phyloP scores from a whole-genome alignment of 805 yeast species.

The Lipomyces yamadae region DNA sequence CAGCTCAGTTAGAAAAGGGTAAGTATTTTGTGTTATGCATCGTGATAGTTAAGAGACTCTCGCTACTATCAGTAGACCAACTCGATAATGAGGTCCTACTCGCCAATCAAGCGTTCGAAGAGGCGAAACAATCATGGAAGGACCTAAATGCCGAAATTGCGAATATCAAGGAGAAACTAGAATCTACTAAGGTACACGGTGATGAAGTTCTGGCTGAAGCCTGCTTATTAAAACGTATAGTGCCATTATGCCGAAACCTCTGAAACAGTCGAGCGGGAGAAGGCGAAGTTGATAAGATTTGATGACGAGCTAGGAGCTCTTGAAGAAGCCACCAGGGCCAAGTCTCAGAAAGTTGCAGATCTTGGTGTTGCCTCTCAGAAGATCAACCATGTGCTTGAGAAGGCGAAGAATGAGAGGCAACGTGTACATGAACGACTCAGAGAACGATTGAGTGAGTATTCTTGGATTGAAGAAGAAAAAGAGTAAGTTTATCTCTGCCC shows the following conservation, averaged over 20 bases:
- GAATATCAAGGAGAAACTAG: slow-evolving; percentile 31
- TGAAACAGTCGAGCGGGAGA: slow-evolving; percentile 45
- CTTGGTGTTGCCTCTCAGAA: slow-evolving; percentile 40
- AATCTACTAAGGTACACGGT: slow-evolving; percentile 15
- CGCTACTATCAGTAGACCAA: slow-evolving; percentile 57
- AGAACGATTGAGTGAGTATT: slow-evolving; percentile 59
- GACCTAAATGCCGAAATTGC: slow-evolving; percentile 38
- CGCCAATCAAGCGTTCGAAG: slow-evolving; percentile 24
- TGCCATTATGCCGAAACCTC: slow-evolving; percentile 18
- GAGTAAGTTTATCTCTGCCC: slow-evolving; percentile 40
- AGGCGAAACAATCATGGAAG: slow-evolving; percentile 29
- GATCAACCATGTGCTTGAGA: slow-evolving; percentile 42
- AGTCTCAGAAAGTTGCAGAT: slow-evolving; percentile 42
- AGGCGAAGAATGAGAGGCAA: slow-evolving; percentile 38
- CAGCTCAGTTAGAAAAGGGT: slow-evolving; percentile 61
- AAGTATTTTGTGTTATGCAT: background rate
- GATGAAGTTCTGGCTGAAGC: background rate
- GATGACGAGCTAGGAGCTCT: slow-evolving; percentile 74
- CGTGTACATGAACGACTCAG: slow-evolving; percentile 45
- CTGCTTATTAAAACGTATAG: slow-evolving; percentile 5
- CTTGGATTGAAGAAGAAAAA: slow-evolving; percentile 74
- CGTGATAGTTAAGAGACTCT: background rate
- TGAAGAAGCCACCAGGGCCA: slow-evolving; percentile 39
- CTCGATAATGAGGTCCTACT: slow-evolving; percentile 57
- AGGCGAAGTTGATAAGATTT: slow-evolving; percentile 63